Evolutionary conservation across 2,329 filamentous ascomycete species (phyloP), one percentile per base, ranked within the genome.

Genomic region (Calonectria multiphialidica): DNA sequence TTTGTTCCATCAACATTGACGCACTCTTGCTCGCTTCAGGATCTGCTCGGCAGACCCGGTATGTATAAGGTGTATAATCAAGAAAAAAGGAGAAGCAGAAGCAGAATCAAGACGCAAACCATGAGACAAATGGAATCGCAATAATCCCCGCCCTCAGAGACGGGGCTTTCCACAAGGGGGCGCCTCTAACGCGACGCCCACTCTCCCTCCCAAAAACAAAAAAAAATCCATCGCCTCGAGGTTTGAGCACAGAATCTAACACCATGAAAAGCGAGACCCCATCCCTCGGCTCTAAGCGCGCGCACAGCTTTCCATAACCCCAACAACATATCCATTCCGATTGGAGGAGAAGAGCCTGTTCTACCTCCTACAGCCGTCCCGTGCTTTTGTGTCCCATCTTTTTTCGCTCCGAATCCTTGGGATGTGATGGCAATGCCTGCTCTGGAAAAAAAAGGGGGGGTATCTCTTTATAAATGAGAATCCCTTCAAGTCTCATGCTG

Each of bases 1-100:
- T 67, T 75, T 76, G 72, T 76, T 79, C 76, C 78, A 80, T 76
- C 78, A 80, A 78, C 79, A 80, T 75, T 74, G 76, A 79, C 71
- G 77, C 75, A 78, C 76, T 79, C 77, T 75, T 77, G 72, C 75
- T 80, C 74, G 76, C 76, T 75, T 74, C 30, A 37, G 71, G 81
- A 76, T 78, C 81, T 79, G 80, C 79, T 81, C 72, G 53, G 80
- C 82, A 81, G 80, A 78, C 80, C 77, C 77, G 68, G 62, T 72
- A 76, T 78, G 79, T 80, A 80, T 80, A 77, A 78, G 77, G 64
- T 67, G 71, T 82, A 81, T 81, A 81, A 81, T 78, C 78, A 80
- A 79, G 75, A 75, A 72, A 75, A 75, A 80, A 68, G 45, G 78
- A 73, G 69, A 75, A 77, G 68, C 72, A 76, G 71, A 78, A 76